These are phyloP conservation scores for Aureobasidium subglaciale DNA, from an alignment of 2,329 filamentous ascomycete genomes.

Conservation along the genomic window DNA sequence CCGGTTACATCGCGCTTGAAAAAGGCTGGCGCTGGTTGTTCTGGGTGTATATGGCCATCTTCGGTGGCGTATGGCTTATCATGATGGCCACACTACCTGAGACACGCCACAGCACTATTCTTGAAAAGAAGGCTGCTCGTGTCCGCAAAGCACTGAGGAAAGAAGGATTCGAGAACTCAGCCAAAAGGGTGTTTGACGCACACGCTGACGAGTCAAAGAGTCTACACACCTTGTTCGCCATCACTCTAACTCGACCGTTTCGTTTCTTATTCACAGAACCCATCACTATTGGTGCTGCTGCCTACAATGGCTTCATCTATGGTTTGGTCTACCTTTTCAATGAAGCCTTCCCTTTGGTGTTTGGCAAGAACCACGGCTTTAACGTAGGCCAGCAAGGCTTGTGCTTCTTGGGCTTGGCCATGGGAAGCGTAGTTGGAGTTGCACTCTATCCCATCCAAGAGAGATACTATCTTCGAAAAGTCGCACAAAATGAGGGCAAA, in stretches of 20 bases:
- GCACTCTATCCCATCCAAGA: conserved; percentile 19
- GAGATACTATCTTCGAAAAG: conserved; percentile 19
- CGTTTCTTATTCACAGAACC: conserved; percentile 41
- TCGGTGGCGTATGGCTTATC: conserved; percentile 21
- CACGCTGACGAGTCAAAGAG: conserved; percentile 15
- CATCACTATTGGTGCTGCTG: conserved; percentile 42
- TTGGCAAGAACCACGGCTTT: conserved; percentile 30
- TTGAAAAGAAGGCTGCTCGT: conserved; percentile 53
- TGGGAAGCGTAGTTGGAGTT: conserved; percentile 21
- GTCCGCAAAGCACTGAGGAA: conserved; percentile 48
- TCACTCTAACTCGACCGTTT: conserved; percentile 41
- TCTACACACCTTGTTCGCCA: conserved; percentile 30
- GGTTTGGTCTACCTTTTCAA: conserved; percentile 46
- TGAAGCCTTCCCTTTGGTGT: conserved; percentile 43
- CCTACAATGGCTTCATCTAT: conserved; percentile 45
- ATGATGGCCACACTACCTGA: conserved; percentile 24
- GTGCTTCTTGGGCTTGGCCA: conserved; percentile 21
- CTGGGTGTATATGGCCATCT: conserved; percentile 24
- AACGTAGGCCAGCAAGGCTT: conserved; percentile 21
- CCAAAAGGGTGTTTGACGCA: conserved; percentile 18
- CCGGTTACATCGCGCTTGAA: conserved; percentile 28
- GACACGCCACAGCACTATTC: conserved; percentile 26
- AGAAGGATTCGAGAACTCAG: conserved; percentile 15
- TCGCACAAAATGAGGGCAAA: conserved; percentile 20
- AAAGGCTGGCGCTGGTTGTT: conserved; percentile 21